Base-by-base conservation (phyloP, 2,329 filamentous ascomycete species). In the Fusarium stilboides region DNA sequence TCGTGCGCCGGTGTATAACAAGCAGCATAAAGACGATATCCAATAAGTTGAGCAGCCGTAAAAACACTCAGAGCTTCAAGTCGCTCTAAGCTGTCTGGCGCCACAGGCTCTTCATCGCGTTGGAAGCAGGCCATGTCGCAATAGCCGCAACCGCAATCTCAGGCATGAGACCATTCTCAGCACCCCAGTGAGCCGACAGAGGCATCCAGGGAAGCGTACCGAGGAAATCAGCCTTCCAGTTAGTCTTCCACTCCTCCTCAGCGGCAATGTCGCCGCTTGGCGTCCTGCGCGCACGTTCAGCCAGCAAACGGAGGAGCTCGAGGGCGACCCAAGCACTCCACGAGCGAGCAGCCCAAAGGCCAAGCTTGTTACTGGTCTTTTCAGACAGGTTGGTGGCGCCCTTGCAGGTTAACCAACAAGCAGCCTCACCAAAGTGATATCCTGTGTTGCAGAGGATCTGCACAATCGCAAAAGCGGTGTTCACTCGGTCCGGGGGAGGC, bases 401-500 rank as follows among this genome's bases (percentile, higher is more conserved):
- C 78, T 94, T 94, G 63, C 85, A 84, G 5, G 89, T 86, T 37
- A 98, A 86, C 82, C 92, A 97, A 17, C 92, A 92, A 39, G 87
- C 86, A 80, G 97, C 98, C 83, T 99, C 96, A 40, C 95, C 85
- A 2, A 88, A 81, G 80, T 98, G 94, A 82, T 92, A 97, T 12
- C 40, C 83, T 77, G 12, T 91, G 80, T 78, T 92, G 92, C 13
- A 88, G 85, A 85, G 68, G 20, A 97, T 87, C 78, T 96, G 92
- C 8, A 87, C 82, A 79, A 89, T 91, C 22, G 88, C 87, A 45
- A 97, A 81, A 34, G 78, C 69, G 10, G 76, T 77, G 65, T 83
- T 84, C 60, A 84, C 75, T 13, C 64, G 68, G 36, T 62, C 62
- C 4, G 74, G 66, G 80, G 84, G 68, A 34, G 68, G 72, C 13